These are phyloP conservation scores for Marchantia paleacea DNA, from an alignment of 225 moss, liverwort and hornwort genomes.

Conservation along the genomic window DNA sequence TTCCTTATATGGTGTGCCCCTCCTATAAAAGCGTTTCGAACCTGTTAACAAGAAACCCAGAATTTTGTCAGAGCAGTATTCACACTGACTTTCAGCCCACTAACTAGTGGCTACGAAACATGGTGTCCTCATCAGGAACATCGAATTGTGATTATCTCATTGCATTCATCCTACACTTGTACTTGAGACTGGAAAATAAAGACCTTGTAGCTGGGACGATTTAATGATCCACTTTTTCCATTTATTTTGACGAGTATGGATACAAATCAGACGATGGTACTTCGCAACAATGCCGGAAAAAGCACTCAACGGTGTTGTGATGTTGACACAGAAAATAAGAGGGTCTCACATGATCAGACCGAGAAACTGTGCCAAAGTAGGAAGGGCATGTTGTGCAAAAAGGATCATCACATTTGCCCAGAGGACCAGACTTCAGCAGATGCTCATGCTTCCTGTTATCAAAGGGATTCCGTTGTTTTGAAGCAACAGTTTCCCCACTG, in stretches of 20 bases:
- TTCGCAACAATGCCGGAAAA: too few species aligned
- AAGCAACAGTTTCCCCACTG: not conserved
- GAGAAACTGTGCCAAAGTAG: constrained; percentile 38
- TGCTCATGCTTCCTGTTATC: constrained; percentile 48
- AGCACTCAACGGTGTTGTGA: too few species aligned
- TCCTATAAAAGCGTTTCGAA: constrained; percentile 10
- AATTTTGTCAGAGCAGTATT: not conserved
- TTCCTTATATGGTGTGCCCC: constrained; percentile 26
- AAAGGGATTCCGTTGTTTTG: not conserved
- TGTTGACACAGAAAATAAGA: not conserved
- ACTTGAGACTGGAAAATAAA: too few species aligned
- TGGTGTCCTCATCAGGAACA: too few species aligned
- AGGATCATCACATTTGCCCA: constrained; percentile 75
- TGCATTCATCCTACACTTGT: too few species aligned
- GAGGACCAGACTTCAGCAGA: constrained; percentile 63
- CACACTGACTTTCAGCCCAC: not conserved
- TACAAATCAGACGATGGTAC: too few species aligned
- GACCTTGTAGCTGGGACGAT: too few species aligned
- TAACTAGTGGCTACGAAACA: too few species aligned
- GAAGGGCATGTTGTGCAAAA: constrained; percentile 73
- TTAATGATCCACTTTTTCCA: too few species aligned
- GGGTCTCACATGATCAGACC: constrained; percentile 18
- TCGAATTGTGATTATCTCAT: too few species aligned
- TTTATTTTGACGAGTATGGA: too few species aligned
- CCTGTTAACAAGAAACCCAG: constrained; percentile 23